Evolutionary conservation across 2,329 filamentous ascomycete genomes (phyloP).

Genomic region (Cladosporium sp.): DNA sequence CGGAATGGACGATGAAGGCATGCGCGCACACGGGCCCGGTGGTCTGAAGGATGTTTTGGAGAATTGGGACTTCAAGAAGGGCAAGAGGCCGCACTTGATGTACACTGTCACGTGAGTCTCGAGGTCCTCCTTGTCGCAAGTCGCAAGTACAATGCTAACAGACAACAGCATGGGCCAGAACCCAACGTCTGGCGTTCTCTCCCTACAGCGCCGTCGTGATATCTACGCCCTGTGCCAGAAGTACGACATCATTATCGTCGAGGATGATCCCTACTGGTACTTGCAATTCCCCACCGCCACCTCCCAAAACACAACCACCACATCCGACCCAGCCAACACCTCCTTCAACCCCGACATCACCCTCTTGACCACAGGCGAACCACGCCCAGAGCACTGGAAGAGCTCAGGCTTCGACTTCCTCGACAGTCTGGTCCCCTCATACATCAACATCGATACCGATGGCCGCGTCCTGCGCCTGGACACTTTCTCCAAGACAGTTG

Average conservation of each 20-base stretch:
- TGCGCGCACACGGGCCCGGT: constrained; percentile 68
- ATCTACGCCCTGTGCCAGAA: constrained; percentile 76
- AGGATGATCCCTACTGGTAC: constrained; percentile 96
- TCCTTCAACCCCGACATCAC: constrained; percentile 26
- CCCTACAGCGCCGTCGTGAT: constrained; percentile 67
- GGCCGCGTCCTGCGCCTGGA: constrained; percentile 86
- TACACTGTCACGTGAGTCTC: constrained; percentile 79
- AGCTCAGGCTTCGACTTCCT: constrained; percentile 71
- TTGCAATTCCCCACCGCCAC: constrained; percentile 77
- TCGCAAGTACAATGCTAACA: constrained; percentile 12
- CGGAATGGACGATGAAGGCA: constrained; percentile 72
- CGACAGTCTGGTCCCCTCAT: constrained; percentile 78
- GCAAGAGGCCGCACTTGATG: constrained; percentile 74
- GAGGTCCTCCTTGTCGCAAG: too few relatives aligned
- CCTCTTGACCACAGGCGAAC: constrained; percentile 44
- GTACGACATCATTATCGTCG: constrained; percentile 85
- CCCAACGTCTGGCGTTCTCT: constrained; percentile 73
- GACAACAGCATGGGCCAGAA: constrained; percentile 74
- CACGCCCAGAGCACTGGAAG: constrained; percentile 44
- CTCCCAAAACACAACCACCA: constrained; percentile 31
- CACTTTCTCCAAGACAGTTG: constrained; percentile 90
- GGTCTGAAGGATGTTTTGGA: constrained; percentile 73
- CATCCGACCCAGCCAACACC: constrained; percentile 22
- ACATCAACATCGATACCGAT: constrained; percentile 74
- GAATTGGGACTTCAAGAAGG: constrained; percentile 73